Percentiles rank a stretch among this genome's conserved stretches.
These are phyloP conservation scores for Acer campestre DNA, from an alignment of 345 rosid species.

Conservation along the genomic window DNA sequence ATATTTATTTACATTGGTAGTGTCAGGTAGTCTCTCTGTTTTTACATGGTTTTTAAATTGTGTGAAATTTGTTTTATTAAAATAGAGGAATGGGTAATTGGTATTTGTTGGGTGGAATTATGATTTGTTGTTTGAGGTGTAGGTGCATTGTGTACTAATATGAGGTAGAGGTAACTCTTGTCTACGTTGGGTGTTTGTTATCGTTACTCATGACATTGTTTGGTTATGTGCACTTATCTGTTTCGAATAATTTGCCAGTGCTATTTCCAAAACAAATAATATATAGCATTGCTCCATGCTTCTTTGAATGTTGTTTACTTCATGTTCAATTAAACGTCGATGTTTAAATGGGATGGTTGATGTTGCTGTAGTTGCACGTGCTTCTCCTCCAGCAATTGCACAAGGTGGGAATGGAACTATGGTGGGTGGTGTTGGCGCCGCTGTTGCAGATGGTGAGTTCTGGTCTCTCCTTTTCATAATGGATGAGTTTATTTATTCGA, in stretches of 20 bases:
- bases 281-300: background rate
- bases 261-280: background rate
- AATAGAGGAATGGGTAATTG: background rate
- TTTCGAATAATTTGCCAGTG: background rate
- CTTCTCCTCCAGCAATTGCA: slow-evolving; percentile 25
- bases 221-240: background rate
- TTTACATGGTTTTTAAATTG: background rate
- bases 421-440: slow-evolving; percentile 20
- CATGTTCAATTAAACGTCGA: background rate
- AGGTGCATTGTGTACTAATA: background rate
- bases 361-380: slow-evolving; percentile 18
- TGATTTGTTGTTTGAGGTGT: background rate
- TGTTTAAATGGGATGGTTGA: background rate
- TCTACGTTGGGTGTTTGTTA: background rate
- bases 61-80: background rate
- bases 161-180: background rate
- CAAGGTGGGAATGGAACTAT: slow-evolving; percentile 11
- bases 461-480: background rate
- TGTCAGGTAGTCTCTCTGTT: background rate
- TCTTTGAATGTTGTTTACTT: background rate
- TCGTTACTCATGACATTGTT: background rate
- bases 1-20: background rate
- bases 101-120: background rate
- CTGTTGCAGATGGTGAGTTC: slow-evolving; percentile 32
- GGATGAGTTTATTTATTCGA: background rate